Evolutionary conservation across 768 basidiomycete genomes (phyloP).

Genomic region (Boletus bicolor): DNA sequence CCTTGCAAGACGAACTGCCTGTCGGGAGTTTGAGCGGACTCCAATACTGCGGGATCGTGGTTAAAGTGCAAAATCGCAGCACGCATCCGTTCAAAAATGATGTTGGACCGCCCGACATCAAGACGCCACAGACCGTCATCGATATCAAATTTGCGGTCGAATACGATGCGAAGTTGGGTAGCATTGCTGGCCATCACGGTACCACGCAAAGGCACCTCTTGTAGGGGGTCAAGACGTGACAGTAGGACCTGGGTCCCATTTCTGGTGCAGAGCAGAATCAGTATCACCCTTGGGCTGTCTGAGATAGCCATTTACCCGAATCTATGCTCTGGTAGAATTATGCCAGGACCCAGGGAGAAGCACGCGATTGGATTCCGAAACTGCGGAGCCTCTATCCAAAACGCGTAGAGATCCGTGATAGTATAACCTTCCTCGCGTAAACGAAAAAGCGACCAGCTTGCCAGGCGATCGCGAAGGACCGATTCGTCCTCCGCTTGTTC

Average conservation of each 20-base stretch:
- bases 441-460: constrained; percentile 60
- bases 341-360: constrained; percentile 62
- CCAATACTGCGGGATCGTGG: constrained; percentile 47
- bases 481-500: constrained; percentile 68
- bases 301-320: constrained; percentile 55
- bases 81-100: constrained; percentile 67
- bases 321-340: constrained; percentile 58
- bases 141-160: constrained; percentile 47
- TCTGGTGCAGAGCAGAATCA: constrained; percentile 36
- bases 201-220: constrained; percentile 52
- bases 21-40: constrained; percentile 31
- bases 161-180: constrained; percentile 56
- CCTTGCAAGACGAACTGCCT: constrained; percentile 61
- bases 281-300: background rate
- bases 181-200: constrained; percentile 48
- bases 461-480: constrained; percentile 58
- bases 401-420: constrained; percentile 61
- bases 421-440: constrained; percentile 72
- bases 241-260: constrained; percentile 69
- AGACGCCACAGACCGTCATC: constrained; percentile 56
- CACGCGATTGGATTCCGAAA: constrained; percentile 65
- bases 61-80: constrained; percentile 57
- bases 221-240: constrained; percentile 59
- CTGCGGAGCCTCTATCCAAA: constrained; percentile 62
- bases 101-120: constrained; percentile 67